These are phyloP conservation scores for Paratinospora sagittata DNA, from an alignment of 164 flowering plant species.

Conservation along the genomic window DNA sequence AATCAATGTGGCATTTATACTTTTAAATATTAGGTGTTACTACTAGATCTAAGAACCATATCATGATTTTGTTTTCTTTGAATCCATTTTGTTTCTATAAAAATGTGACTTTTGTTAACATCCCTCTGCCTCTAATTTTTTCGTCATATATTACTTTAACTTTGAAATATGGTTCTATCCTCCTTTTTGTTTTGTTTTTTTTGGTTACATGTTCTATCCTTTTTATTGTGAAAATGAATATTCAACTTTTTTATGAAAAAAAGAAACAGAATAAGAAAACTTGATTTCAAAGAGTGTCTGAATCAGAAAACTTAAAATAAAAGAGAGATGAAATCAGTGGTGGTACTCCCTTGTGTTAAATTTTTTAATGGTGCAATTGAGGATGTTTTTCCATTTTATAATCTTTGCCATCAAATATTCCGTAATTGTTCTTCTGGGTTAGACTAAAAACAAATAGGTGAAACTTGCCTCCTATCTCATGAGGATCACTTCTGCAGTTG, in stretches of 20 bases:
- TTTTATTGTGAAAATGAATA: no score
- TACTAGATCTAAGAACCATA: neutral
- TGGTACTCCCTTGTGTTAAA: no score
- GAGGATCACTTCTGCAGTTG: conserved; percentile 44
- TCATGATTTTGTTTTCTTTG: neutral
- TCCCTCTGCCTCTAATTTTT: neutral
- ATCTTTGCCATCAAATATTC: neutral
- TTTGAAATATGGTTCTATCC: no score
- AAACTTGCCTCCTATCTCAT: conserved; percentile 5
- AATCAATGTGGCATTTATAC: neutral
- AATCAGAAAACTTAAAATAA: no score
- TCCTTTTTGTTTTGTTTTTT: no score
- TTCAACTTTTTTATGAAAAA: no score
- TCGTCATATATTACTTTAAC: no score
- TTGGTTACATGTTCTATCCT: no score
- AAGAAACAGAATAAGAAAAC: no score
- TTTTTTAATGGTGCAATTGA: neutral
- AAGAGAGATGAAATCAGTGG: no score
- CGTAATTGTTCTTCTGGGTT: neutral
- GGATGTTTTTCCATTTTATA: neutral
- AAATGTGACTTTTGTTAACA: neutral
- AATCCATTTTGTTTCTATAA: neutral
- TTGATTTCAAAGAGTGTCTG: no score
- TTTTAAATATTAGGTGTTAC: neutral
- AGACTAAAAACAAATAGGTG: neutral